phyloP scores from a whole-genome alignment of 176 grass and related monocot genomes.

The Lolium multiflorum region DNA sequence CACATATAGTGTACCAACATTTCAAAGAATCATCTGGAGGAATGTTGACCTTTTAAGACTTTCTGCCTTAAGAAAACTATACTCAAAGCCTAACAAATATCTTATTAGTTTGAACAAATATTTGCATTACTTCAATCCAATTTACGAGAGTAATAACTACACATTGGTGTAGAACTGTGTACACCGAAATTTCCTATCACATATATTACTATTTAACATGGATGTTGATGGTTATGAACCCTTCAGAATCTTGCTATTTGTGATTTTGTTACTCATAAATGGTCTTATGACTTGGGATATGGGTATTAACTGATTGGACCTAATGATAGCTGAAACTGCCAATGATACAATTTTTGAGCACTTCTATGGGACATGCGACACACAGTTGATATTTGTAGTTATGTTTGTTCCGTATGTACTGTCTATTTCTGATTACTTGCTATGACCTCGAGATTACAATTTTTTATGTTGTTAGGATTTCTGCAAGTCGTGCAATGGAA shows the following conservation, averaged over 20 bases:
- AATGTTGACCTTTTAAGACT: not conserved
- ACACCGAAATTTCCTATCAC: not conserved
- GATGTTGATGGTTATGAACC: not conserved
- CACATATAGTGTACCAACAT: not conserved
- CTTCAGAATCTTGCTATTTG: constrained; percentile 6
- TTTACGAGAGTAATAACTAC: not conserved
- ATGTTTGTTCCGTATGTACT: not conserved
- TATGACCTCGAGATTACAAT: constrained; percentile 26
- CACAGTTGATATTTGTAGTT: not conserved
- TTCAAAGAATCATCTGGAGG: not conserved
- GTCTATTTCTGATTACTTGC: constrained; percentile 25
- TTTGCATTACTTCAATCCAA: not conserved
- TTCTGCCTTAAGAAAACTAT: not conserved
- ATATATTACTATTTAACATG: not conserved
- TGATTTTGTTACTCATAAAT: constrained; percentile 12
- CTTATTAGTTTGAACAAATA: not conserved
- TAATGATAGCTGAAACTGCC: not conserved
- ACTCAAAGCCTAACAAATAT: too few species aligned
- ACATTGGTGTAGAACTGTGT: not conserved
- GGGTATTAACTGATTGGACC: not conserved
- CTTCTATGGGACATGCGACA: constrained; percentile 8
- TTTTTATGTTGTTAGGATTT: constrained; percentile 62
- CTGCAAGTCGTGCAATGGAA: constrained; percentile 88
- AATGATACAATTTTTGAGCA: not conserved
- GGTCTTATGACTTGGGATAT: not conserved